Evolutionary conservation across 768 basidiomycete species (phyloP).

Genomic region (Boletus barrowsii): DNA sequence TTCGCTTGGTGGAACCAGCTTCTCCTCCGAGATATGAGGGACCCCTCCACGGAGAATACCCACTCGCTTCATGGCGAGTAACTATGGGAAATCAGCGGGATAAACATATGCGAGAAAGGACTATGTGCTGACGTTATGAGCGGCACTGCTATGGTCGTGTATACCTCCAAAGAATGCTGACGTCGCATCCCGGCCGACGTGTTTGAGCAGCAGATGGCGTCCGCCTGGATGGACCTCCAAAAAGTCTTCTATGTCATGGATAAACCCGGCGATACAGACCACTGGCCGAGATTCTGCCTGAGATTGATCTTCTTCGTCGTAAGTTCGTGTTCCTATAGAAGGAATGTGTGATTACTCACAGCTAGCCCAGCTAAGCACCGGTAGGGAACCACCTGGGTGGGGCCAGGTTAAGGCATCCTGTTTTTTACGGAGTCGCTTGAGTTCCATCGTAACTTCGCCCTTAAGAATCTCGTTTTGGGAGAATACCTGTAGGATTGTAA

Average conservation of each 20-base stretch:
- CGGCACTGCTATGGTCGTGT: background rate
- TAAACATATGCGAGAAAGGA: background rate
- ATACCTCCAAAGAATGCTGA: conserved; percentile 6
- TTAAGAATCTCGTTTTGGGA: conserved; percentile 1
- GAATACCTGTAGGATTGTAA: background rate
- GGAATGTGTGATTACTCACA: background rate
- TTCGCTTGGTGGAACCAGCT: background rate
- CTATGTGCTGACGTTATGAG: background rate
- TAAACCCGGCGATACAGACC: background rate
- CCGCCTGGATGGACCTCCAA: conserved; percentile 2
- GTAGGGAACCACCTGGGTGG: background rate
- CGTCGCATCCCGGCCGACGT: conserved; percentile 3
- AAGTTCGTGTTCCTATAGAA: background rate
- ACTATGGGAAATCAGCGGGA: background rate
- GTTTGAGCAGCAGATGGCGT: background rate
- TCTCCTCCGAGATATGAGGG: conserved; percentile 3
- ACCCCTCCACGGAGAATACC: conserved; percentile 1
- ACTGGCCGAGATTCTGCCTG: background rate
- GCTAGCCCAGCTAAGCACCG: background rate
- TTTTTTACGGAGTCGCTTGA: background rate
- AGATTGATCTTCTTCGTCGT: background rate
- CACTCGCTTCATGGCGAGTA: conserved; percentile 3
- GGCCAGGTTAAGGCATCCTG: background rate
- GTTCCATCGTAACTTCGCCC: conserved; percentile 1
- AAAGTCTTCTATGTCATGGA: background rate